Percentiles rank a stretch among this genome's conserved stretches.
Evolutionary conservation across 2,329 filamentous ascomycete species (phyloP).

Genomic region (Aspergillus tanneri): DNA sequence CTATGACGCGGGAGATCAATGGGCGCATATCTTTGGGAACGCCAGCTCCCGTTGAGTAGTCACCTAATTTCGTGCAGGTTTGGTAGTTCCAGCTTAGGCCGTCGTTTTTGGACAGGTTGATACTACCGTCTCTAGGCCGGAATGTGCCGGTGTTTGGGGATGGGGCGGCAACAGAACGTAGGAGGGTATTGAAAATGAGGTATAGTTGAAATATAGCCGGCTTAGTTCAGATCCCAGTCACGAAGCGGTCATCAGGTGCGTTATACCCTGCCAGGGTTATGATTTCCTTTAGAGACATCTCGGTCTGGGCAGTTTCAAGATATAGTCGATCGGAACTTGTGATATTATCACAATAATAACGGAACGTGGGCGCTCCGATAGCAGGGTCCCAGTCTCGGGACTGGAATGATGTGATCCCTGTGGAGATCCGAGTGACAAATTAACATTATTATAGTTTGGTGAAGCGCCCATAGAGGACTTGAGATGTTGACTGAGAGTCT

Average conservation of each 20-base stretch:
- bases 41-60: conserved; percentile 69
- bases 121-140: neutral
- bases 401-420: conserved; percentile 55
- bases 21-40: conserved; percentile 64
- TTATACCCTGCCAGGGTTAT: conserved; percentile 15
- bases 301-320: conserved; percentile 26
- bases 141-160: neutral
- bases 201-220: conserved; percentile 54
- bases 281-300: conserved; percentile 29
- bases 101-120: conserved; percentile 35
- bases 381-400: conserved; percentile 60
- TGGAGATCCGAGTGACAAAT: conserved; percentile 35
- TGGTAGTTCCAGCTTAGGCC: conserved; percentile 63
- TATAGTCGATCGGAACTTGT: conserved; percentile 48
- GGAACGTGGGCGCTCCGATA: conserved; percentile 50
- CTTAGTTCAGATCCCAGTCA: conserved; percentile 58
- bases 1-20: conserved; percentile 68
- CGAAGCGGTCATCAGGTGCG: conserved; percentile 42
- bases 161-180: conserved; percentile 35
- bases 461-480: conserved; percentile 55
- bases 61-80: conserved; percentile 68
- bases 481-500: conserved; percentile 45
- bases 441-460: conserved; percentile 10
- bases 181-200: no score
- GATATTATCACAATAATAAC: conserved; percentile 57